phyloP scores from a whole-genome alignment of 2,329 filamentous ascomycete species.

The Fusarium cyanostomum region DNA sequence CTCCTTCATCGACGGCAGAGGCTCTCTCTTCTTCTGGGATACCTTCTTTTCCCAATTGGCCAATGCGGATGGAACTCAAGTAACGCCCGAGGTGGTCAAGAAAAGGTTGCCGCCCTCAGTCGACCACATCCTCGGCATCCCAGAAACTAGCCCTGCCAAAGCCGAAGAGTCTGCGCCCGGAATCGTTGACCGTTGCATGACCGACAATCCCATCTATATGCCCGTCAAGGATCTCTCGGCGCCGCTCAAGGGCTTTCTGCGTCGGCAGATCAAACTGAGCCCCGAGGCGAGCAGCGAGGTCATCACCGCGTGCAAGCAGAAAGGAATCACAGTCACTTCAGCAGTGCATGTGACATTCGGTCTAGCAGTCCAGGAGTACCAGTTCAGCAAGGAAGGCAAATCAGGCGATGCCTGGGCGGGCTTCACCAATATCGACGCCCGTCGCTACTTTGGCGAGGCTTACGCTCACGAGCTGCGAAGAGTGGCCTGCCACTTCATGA shows the following conservation, averaged over 20 bases:
- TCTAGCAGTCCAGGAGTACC: neutral
- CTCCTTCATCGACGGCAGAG: neutral
- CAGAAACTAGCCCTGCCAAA: neutral
- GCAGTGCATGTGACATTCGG: neutral
- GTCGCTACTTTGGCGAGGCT: neutral
- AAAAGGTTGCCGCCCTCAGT: neutral
- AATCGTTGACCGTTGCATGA: neutral
- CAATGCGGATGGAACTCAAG: neutral
- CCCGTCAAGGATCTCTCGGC: neutral
- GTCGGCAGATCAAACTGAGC: neutral
- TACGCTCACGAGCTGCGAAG: neutral
- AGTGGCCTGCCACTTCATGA: neutral
- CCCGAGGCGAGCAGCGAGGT: neutral
- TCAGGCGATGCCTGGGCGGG: neutral
- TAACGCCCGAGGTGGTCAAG: neutral
- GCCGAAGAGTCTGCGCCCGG: neutral
- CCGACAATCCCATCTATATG: neutral
- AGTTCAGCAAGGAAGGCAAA: neutral
- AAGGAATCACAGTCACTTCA: neutral
- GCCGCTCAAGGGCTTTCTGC: neutral
- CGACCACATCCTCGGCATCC: neutral
- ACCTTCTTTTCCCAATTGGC: neutral
- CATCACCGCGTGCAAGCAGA: neutral
- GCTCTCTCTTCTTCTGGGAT: neutral
- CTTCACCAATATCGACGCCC: neutral